These are phyloP conservation scores for Alliaria petiolata DNA, from an alignment of 345 rosid species.

Conservation along the genomic window DNA sequence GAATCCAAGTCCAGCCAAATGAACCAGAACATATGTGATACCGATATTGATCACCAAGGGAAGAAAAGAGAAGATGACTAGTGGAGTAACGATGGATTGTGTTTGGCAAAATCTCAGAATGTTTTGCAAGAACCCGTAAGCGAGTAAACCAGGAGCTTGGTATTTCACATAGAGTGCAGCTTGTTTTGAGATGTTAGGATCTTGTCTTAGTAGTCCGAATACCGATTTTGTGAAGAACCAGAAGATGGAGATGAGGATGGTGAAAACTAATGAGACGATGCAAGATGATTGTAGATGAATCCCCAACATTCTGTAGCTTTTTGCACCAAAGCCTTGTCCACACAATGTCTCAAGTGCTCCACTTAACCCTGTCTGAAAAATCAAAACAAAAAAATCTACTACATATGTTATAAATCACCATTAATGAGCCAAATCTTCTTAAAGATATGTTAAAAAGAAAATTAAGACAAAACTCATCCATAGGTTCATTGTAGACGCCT, in stretches of 20 bases:
- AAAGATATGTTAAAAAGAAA: not conserved
- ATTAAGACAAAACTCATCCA: not conserved
- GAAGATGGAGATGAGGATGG: slow-evolving; percentile 46
- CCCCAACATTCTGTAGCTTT: slow-evolving; percentile 55
- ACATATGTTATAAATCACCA: not conserved
- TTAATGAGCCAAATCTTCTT: not conserved
- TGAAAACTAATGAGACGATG: slow-evolving; percentile 49
- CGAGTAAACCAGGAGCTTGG: slow-evolving; percentile 65
- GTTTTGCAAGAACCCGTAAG: slow-evolving; percentile 60
- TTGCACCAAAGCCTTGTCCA: slow-evolving; percentile 84
- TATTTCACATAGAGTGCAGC: slow-evolving; percentile 59
- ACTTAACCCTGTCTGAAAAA: slow-evolving; percentile 58
- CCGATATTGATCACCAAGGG: slow-evolving; percentile 50
- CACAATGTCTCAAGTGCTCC: slow-evolving; percentile 91
- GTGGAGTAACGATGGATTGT: slow-evolving; percentile 51
- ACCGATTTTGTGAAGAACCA: slow-evolving; percentile 59
- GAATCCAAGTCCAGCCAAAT: slow-evolving; percentile 45
- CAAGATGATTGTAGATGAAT: slow-evolving; percentile 73
- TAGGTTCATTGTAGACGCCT: not conserved
- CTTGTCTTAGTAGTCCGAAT: slow-evolving; percentile 53
- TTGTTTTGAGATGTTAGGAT: slow-evolving; percentile 42
- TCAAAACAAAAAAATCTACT: not conserved
- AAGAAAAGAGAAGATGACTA: slow-evolving; percentile 42
- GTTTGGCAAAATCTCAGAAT: slow-evolving; percentile 69
- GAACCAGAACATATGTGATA: slow-evolving; percentile 40